A percentile compares a stretch with the other conserved stretches of the same genome.
These are phyloP conservation scores for Lactarius deliciosus DNA, from an alignment of 768 basidiomycete genomes.

Conservation along the genomic window DNA sequence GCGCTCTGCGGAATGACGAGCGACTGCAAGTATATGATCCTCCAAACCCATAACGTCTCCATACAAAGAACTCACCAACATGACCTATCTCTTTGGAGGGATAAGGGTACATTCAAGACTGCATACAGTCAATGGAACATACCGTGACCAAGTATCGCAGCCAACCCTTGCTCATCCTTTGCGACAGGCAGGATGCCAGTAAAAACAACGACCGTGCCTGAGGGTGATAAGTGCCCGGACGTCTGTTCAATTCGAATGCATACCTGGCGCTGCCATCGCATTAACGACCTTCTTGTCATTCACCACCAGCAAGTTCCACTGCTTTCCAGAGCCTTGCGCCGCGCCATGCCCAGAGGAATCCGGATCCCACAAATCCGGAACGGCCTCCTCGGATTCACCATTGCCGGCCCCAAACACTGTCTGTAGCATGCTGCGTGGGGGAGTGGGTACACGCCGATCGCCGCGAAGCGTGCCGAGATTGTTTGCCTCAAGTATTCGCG, in stretches of 20 bases:
- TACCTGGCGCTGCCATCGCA: conserved; percentile 75
- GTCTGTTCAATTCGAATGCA: conserved; percentile 4
- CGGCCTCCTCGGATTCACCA: background rate
- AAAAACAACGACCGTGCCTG: conserved; percentile 83
- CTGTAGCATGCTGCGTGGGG: conserved; percentile 29
- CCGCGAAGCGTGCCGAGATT: conserved; percentile 63
- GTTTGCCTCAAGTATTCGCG: conserved; percentile 65
- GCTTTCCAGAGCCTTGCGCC: conserved; percentile 27
- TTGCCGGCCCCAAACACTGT: conserved; percentile 29
- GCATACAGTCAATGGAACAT: conserved; percentile 19
- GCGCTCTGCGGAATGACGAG: conserved; percentile 54
- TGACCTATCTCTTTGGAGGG: conserved; percentile 70
- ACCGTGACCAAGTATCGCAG: conserved; percentile 86
- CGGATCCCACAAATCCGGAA: conserved; percentile 31
- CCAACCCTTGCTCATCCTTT: conserved; percentile 75
- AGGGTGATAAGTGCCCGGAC: background rate
- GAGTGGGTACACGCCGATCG: conserved; percentile 29
- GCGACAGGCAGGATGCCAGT: conserved; percentile 85
- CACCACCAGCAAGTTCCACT: conserved; percentile 78
- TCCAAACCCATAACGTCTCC: background rate
- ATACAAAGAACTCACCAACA: conserved; percentile 45
- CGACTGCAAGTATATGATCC: conserved; percentile 39
- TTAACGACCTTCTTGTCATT: conserved; percentile 70
- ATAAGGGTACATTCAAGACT: background rate
- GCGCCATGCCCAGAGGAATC: conserved; percentile 25